Evolutionary conservation across 2,329 filamentous ascomycete species (phyloP).

Genomic region (Penicillium psychrosexuale): DNA sequence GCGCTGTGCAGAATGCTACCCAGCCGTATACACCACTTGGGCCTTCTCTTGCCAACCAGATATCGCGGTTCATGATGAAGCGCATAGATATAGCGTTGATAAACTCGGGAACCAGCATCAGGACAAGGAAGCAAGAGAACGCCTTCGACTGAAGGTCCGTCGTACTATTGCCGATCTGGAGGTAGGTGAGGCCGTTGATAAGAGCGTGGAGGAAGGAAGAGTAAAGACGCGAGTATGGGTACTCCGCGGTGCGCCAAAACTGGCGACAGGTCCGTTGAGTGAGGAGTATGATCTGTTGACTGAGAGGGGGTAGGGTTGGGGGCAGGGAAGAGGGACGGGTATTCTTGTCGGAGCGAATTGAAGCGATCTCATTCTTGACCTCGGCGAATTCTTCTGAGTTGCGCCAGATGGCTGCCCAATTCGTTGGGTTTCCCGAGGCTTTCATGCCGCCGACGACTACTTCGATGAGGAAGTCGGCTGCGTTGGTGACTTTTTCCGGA

Average conservation of each 20-base stretch:
- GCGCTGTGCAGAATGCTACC: constrained; percentile 66
- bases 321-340: constrained; percentile 33
- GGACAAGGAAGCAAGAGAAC: constrained; percentile 64
- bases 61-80: constrained; percentile 65
- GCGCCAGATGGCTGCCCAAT: constrained; percentile 69
- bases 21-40: constrained; percentile 69
- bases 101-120: constrained; percentile 63
- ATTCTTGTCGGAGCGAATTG: constrained; percentile 52
- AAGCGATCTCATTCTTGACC: constrained; percentile 60
- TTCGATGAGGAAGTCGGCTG: constrained; percentile 60
- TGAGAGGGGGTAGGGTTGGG: constrained; percentile 45
- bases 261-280: constrained; percentile 65
- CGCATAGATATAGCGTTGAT: constrained; percentile 68
- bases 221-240: constrained; percentile 71
- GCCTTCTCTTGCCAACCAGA: constrained; percentile 67
- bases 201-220: constrained; percentile 63
- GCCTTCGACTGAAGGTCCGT: constrained; percentile 67
- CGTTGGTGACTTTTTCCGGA: constrained; percentile 59
- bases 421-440: constrained; percentile 48
- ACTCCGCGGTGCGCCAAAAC: constrained; percentile 69
- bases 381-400: constrained; percentile 56
- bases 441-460: constrained; percentile 55
- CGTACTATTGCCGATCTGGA: constrained; percentile 60
- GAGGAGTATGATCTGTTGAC: constrained; percentile 60
- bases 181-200: constrained; percentile 73